Base-by-base conservation (phyloP, 2,329 filamentous ascomycete species). In the Aspergillus amoenus region DNA sequence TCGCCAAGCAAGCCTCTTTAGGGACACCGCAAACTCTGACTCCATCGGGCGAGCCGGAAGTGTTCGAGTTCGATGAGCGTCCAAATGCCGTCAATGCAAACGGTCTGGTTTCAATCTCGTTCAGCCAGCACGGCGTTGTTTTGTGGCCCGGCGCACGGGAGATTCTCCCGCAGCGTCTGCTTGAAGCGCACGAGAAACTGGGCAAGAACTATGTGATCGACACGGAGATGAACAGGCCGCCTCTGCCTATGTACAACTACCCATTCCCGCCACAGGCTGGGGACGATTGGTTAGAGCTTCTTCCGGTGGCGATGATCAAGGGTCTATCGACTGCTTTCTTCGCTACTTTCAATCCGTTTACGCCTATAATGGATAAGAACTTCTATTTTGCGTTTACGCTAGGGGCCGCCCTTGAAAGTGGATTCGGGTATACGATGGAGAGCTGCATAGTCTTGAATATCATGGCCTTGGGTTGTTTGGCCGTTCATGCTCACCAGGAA, bases 271-370 rank as follows among this genome's bases (percentile, higher is more conserved):
- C 72, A 8, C 71, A 73, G 13, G 68, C 65, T 5, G 71, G 69
- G 4, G 67, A 72, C 7, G 67, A 67, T 37, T 82, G 80, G 80
- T 64, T 83, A 34, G 76, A 80, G 45, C 68, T 70, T 3, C 71
- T 83, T 3, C 78, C 79, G 8, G 65, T 82, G 32, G 75, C 78
- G 0, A 74, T 79, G 41, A 74, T 83, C 53, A 81, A 80, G 59
- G 79, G 79, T 0, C 71, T 84, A n/a, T 76, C 79, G 8, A 79
- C 82, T 67, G 78, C 78, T 0, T 83, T 81, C 58, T 83, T 83
- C 64, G 72, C 77, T n/a, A 80, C 81, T 0, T 83, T 83, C 61
- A 81, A 83, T 61, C 79, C 79, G 0, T 81, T 75, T 27, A 82
- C 78, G 15, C 81, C 81, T 0, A 76, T 82, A 21, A 75, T 84